phyloP scores from a whole-genome alignment of 78 protist species.

The Dictyostelium intermedium region DNA sequence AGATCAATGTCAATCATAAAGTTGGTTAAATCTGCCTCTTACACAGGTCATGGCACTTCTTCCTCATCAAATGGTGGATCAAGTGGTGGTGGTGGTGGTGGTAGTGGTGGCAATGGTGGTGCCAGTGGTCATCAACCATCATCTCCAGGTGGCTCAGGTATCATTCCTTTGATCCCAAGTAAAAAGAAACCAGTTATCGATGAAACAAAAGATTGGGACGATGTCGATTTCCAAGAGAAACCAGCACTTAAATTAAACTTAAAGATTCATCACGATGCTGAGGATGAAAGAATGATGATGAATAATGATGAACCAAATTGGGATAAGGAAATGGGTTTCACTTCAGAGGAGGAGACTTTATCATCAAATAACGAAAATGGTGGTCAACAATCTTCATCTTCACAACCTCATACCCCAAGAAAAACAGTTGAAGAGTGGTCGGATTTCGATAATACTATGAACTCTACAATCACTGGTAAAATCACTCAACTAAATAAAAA shows the following conservation, averaged over 20 bases:
- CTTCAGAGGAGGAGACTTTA: conserved; percentile 32
- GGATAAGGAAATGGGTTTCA: conserved; percentile 78
- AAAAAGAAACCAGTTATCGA: conserved; percentile 35
- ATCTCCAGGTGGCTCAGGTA: conserved; percentile 1
- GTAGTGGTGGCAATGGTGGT: too few species aligned
- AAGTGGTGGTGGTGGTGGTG: too few species aligned
- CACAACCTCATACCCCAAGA: conserved; percentile 44
- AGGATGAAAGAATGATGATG: not conserved
- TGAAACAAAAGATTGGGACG: conserved; percentile 75
- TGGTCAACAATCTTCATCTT: not conserved
- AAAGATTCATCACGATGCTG: conserved; percentile 59
- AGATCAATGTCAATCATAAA: conserved; percentile 67
- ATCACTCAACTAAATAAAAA: conserved; percentile 16
- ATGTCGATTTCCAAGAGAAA: conserved; percentile 36
- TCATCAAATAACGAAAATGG: not conserved
- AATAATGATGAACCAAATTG: not conserved
- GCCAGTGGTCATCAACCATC: not conserved
- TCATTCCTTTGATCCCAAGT: not conserved
- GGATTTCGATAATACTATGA: conserved; percentile 31
- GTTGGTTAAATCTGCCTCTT: not conserved
- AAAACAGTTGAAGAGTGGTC: conserved; percentile 58
- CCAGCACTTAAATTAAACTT: conserved; percentile 30
- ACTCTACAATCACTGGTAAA: not conserved
- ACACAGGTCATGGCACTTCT: not conserved
- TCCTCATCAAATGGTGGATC: not conserved